Conservation (phyloP, 2,329 filamentous ascomycete genomes). For the Fonsecaea pedrosoi region DNA sequence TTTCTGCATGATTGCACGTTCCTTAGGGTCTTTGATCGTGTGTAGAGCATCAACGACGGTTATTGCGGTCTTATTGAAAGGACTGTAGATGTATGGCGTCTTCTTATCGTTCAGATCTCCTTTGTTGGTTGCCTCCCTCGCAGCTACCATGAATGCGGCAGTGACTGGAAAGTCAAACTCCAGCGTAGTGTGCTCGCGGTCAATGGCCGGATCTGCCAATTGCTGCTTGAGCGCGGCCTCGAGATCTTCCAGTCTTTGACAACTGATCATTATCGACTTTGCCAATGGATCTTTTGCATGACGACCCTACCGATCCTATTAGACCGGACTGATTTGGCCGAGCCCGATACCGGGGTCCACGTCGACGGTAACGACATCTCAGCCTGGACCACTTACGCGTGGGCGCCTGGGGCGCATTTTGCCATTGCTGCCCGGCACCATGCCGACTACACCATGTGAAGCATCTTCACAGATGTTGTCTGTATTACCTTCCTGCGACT, state of each 20-base stretch:
- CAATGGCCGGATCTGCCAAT: conserved; percentile 31
- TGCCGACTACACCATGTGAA: background rate
- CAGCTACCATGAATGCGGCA: conserved; percentile 37
- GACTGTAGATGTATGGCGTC: conserved; percentile 29
- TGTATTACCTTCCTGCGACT: conserved; percentile 8
- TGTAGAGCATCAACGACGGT: conserved; percentile 37
- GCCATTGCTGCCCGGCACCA: background rate
- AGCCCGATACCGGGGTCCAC: background rate
- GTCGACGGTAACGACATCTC: background rate
- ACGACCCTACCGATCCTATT: conserved; percentile 22
- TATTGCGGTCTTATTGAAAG: conserved; percentile 35
- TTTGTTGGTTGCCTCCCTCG: conserved; percentile 12
- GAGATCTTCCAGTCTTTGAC: conserved; percentile 35
- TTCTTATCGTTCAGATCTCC: conserved; percentile 12
- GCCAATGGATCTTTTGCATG: conserved; percentile 38
- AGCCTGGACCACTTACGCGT: conserved; percentile 1
- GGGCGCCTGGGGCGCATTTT: background rate
- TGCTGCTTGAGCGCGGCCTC: conserved; percentile 33
- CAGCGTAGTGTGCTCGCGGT: conserved; percentile 37
- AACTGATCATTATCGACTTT: conserved; percentile 34
- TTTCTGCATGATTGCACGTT: conserved; percentile 35
- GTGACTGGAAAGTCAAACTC: conserved; percentile 38
- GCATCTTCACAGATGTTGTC: conserved; percentile 2
- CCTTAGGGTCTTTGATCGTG: conserved; percentile 29
- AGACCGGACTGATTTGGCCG: background rate